Evolutionary conservation across 2,329 filamentous ascomycete species (phyloP).

Genomic region (Ophiostoma piceae): DNA sequence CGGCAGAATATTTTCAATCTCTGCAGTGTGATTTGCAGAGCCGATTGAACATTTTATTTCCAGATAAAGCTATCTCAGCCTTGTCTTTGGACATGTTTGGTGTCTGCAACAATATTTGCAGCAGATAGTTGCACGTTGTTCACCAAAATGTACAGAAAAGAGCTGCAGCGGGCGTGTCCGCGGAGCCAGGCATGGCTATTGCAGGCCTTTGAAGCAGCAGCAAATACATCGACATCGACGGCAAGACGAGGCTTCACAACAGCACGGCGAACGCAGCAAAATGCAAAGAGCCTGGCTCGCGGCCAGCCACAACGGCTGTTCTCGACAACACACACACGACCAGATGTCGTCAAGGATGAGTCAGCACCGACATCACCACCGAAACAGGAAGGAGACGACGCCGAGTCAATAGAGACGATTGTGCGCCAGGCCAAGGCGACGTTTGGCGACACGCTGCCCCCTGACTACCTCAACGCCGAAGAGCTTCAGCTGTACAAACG

Average conservation of each 20-base stretch:
- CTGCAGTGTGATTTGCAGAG: slow-evolving; percentile 25
- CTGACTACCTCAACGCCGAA: slow-evolving; percentile 60
- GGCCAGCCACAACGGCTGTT: slow-evolving; percentile 8
- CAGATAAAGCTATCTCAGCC: slow-evolving; percentile 14
- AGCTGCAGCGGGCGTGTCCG: slow-evolving; percentile 27
- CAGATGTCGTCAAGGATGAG: neutral
- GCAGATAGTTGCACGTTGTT: neutral
- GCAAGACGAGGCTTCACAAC: slow-evolving; percentile 1
- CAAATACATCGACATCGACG: neutral
- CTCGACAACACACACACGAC: neutral
- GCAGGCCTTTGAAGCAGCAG: slow-evolving; percentile 25
- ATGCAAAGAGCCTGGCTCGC: neutral
- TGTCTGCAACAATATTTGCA: neutral
- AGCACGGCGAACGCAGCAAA: neutral
- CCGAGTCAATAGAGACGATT: slow-evolving; percentile 47
- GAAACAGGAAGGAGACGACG: neutral
- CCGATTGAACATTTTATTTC: slow-evolving; percentile 8
- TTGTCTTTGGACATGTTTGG: neutral
- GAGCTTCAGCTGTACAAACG: slow-evolving; percentile 74
- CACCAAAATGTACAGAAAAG: slow-evolving; percentile 24
- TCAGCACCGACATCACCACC: neutral
- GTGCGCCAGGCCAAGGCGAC: slow-evolving; percentile 67
- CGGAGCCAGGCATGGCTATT: slow-evolving; percentile 28
- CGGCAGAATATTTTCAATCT: slow-evolving; percentile 25
- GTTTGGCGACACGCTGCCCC: slow-evolving; percentile 72